Conservation (phyloP, 1,284 basidiomycete species). For the Tranzscheliella williamsii region DNA sequence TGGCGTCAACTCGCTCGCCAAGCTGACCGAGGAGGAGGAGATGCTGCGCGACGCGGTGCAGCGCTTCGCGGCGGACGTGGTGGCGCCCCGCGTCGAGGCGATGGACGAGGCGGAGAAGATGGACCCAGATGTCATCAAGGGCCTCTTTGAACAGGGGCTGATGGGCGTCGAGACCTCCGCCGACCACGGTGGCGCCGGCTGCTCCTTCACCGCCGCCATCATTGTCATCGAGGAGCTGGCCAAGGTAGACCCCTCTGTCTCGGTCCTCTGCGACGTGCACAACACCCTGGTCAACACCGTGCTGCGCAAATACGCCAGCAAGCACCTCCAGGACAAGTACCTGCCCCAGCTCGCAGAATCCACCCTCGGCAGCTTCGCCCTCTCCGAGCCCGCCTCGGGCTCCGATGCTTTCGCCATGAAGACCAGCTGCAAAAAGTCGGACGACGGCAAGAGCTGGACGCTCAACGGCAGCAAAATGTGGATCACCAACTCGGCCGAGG, state of each 20-base stretch:
- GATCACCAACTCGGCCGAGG: conserved; percentile 98
- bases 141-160: conserved; percentile 92
- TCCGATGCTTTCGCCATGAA: conserved; percentile 97
- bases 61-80: conserved; percentile 80
- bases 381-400: conserved; percentile 89
- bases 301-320: conserved; percentile 80
- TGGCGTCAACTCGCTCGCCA: conserved; percentile 58
- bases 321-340: conserved; percentile 85
- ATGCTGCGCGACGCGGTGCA: conserved; percentile 59
- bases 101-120: conserved; percentile 98
- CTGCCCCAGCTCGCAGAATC: conserved; percentile 78
- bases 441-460: conserved; percentile 71
- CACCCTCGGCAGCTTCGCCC: conserved; percentile 90
- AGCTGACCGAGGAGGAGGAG: conserved; percentile 57
- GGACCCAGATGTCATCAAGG: conserved; percentile 85
- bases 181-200: conserved; percentile 83
- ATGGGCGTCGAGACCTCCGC: conserved; percentile 95
- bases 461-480: conserved; percentile 98
- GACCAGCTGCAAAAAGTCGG: conserved; percentile 83
- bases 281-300: conserved; percentile 85
- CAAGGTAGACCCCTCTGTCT: conserved; percentile 93
- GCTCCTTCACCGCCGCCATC: conserved; percentile 91
- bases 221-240: conserved; percentile 97
- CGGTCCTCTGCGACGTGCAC: conserved; percentile 95
- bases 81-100: conserved; percentile 85